Percentiles rank a stretch among this genome's conserved stretches.
phyloP scores from a whole-genome alignment of 192 early-diverging fungal genomes.

The Podila minutissima region DNA sequence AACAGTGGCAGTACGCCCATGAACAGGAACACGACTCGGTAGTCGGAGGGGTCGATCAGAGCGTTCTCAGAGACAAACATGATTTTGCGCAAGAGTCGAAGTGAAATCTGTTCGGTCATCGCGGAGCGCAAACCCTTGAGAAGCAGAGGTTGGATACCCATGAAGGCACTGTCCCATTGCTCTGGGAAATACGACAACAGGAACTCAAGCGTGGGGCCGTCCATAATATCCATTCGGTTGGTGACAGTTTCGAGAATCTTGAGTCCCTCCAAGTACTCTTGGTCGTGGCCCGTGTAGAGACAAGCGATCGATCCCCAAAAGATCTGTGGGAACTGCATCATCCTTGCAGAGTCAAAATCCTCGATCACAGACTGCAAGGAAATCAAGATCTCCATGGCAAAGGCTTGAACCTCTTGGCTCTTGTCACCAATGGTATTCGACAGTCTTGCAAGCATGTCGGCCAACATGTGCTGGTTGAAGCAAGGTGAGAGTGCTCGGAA shows the following conservation, averaged over 20 bases:
- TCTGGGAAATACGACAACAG: slow-evolving; percentile 71
- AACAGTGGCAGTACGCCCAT: slow-evolving; percentile 76
- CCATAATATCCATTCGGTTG: slow-evolving; percentile 66
- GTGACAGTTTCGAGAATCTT: slow-evolving; percentile 72
- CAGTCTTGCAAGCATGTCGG: slow-evolving; percentile 78
- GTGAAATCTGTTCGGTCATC: slow-evolving; percentile 61
- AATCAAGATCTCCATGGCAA: slow-evolving; percentile 79
- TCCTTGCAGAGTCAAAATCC: slow-evolving; percentile 58
- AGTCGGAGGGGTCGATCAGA: slow-evolving; percentile 69
- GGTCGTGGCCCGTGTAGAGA: slow-evolving; percentile 76
- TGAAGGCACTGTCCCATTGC: slow-evolving; percentile 80
- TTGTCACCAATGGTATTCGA: slow-evolving; percentile 82
- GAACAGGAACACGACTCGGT: slow-evolving; percentile 69
- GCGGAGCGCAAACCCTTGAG: slow-evolving; percentile 74
- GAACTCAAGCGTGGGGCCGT: slow-evolving; percentile 50
- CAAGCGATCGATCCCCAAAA: slow-evolving; percentile 85
- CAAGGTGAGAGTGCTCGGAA: slow-evolving; percentile 76
- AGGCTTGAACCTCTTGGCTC: slow-evolving; percentile 81
- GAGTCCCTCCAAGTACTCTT: slow-evolving; percentile 79
- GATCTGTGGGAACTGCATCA: slow-evolving; percentile 79
- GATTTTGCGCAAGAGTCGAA: slow-evolving; percentile 68
- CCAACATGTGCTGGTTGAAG: slow-evolving; percentile 78
- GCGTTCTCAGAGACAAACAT: slow-evolving; percentile 62
- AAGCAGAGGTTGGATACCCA: slow-evolving; percentile 78
- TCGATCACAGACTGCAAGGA: slow-evolving; percentile 74